phyloP scores from a whole-genome alignment of 2,329 filamentous ascomycete species.

The Calonectria crousiana region DNA sequence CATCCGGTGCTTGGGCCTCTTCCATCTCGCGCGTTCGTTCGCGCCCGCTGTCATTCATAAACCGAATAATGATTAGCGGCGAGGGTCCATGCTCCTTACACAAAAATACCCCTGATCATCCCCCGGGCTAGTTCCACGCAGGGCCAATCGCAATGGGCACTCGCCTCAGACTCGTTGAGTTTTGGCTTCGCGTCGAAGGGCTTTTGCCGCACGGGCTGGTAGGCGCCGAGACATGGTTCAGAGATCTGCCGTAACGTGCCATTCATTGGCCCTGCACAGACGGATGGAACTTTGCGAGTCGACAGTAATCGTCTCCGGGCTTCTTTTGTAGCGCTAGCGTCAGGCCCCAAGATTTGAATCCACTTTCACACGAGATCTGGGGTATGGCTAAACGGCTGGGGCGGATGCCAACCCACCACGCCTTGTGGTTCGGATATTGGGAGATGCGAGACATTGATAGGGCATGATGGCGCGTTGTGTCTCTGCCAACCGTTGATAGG shows the following conservation, averaged over 20 bases:
- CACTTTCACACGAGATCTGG: background rate
- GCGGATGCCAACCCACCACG: background rate
- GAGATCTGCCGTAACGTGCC: background rate
- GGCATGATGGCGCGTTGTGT: background rate
- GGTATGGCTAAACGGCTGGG: background rate
- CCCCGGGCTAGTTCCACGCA: background rate
- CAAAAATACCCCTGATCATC: background rate
- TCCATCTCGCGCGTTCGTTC: background rate
- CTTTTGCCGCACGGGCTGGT: background rate
- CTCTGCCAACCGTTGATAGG: background rate
- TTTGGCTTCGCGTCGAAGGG: background rate
- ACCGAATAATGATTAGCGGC: background rate
- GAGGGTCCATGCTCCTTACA: background rate
- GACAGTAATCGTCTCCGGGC: background rate
- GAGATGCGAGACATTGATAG: background rate
- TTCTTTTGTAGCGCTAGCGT: background rate
- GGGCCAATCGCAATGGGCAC: background rate
- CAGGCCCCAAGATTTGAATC: background rate
- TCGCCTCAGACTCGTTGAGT: background rate
- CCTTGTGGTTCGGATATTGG: background rate
- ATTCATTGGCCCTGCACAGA: background rate
- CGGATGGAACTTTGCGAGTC: background rate
- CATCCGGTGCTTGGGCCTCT: background rate
- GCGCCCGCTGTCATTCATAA: background rate
- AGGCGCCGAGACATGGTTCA: background rate